These are phyloP conservation scores for Calonectria crousiana DNA, from an alignment of 2,329 filamentous ascomycete genomes.

Conservation along the genomic window DNA sequence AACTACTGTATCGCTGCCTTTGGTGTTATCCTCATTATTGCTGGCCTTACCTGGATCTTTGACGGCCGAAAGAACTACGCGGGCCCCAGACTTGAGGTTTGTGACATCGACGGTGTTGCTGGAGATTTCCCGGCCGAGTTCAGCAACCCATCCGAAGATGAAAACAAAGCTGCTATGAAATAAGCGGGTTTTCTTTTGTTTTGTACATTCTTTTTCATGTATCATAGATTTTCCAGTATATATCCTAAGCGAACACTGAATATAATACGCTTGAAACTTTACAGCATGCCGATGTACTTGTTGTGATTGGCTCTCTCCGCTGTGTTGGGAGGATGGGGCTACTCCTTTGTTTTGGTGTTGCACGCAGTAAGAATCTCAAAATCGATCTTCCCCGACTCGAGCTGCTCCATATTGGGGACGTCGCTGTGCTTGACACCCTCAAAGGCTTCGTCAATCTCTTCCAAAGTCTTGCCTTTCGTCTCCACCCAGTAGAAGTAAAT, in stretches of 20 bases:
- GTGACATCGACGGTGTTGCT: conserved; percentile 22
- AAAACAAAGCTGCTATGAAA: conserved; percentile 18
- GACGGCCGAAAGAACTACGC: conserved; percentile 62
- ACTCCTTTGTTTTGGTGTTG: neutral
- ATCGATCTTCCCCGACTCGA: neutral
- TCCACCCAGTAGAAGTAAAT: conserved; percentile 41
- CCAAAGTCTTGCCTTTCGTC: conserved; percentile 35
- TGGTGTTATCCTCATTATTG: conserved; percentile 60
- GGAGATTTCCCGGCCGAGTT: conserved; percentile 10
- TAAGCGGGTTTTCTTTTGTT: neutral
- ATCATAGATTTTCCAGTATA: conserved; percentile 6
- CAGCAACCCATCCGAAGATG: conserved; percentile 11
- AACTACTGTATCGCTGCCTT: conserved; percentile 67
- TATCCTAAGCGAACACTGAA: neutral
- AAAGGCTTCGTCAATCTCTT: conserved; percentile 41
- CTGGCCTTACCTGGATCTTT: conserved; percentile 59
- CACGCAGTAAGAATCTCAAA: neutral
- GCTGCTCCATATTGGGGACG: neutral
- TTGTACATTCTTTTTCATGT: neutral
- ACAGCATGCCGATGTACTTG: neutral
- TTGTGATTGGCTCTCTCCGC: neutral
- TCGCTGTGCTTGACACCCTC: conserved; percentile 24
- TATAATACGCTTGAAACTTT: conserved; percentile 7
- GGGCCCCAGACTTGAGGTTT: conserved; percentile 47
- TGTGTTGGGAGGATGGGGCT: neutral